Conservation (phyloP, 2,329 filamentous ascomycete species). For the Botrytis paeoniae region DNA sequence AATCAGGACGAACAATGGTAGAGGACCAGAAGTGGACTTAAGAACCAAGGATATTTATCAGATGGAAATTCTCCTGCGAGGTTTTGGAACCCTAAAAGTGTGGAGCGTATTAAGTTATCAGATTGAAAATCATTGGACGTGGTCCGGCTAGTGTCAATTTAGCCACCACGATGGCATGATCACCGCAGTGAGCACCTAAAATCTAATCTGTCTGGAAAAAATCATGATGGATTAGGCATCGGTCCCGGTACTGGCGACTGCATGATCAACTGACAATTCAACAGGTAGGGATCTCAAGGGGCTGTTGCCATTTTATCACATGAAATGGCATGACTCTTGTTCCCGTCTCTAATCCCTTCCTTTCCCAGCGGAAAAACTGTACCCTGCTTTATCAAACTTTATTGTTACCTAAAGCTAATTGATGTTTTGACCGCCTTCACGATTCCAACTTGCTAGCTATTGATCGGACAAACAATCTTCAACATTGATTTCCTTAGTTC, state of each 20-base stretch:
- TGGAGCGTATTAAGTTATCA: conserved; percentile 3
- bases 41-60: background rate
- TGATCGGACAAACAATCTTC: background rate
- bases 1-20: background rate
- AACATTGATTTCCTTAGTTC: background rate
- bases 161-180: background rate
- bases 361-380: background rate
- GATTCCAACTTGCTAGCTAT: background rate
- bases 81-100: background rate
- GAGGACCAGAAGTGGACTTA: background rate
- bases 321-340: conserved; percentile 1
- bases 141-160: background rate
- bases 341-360: background rate
- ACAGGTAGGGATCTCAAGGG: background rate
- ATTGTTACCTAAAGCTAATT: background rate
- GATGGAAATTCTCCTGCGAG: background rate
- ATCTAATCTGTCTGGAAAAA: background rate
- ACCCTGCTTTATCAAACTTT: background rate
- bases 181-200: background rate
- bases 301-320: background rate
- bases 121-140: conserved; percentile 10
- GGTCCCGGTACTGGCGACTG: background rate
- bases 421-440: background rate
- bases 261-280: background rate
- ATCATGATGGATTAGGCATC: background rate